Percentiles rank a stretch among this genome's conserved stretches.
phyloP scores from a whole-genome alignment of 2,329 filamentous ascomycete genomes.

The Fusarium albidum region DNA sequence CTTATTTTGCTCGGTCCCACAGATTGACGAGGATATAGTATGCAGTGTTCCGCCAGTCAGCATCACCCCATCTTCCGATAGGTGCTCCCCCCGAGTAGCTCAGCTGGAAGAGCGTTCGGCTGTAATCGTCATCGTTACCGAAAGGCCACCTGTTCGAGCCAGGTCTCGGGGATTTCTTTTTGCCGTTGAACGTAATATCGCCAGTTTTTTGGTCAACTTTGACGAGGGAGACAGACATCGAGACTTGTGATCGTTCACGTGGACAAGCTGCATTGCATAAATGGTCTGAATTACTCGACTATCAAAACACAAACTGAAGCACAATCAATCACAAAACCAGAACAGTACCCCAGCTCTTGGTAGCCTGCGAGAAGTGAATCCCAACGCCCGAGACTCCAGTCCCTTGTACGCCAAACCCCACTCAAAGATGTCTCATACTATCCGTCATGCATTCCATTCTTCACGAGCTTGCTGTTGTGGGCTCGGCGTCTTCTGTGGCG shows the following conservation, averaged over 20 bases:
- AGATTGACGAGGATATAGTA: too few species aligned
- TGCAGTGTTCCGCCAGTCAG: too few species aligned
- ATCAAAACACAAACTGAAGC: background rate
- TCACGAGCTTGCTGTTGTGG: conserved; percentile 35
- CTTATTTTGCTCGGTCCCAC: too few species aligned
- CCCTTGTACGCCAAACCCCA: conserved; percentile 21
- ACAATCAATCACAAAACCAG: conserved; percentile 22
- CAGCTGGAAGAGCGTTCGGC: conserved; percentile 41
- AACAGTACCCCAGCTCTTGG: conserved; percentile 43
- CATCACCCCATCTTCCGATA: conserved; percentile 18
- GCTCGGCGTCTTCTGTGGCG: conserved; percentile 64
- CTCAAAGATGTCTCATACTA: conserved; percentile 12
- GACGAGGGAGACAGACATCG: too few species aligned
- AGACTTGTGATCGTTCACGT: too few species aligned
- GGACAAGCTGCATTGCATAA: background rate
- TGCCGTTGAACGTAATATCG: too few species aligned
- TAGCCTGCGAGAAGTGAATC: conserved; percentile 37
- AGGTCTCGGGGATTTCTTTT: conserved; percentile 37
- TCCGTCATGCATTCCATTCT: conserved; percentile 16
- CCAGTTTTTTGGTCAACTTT: too few species aligned
- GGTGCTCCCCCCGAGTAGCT: conserved; percentile 35
- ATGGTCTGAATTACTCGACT: background rate
- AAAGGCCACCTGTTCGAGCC: conserved; percentile 41
- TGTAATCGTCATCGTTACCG: conserved; percentile 34
- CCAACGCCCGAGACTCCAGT: conserved; percentile 19